Evolutionary conservation across 75 land plant species (phyloP).

Genomic region (Sequoia sempervirens): DNA sequence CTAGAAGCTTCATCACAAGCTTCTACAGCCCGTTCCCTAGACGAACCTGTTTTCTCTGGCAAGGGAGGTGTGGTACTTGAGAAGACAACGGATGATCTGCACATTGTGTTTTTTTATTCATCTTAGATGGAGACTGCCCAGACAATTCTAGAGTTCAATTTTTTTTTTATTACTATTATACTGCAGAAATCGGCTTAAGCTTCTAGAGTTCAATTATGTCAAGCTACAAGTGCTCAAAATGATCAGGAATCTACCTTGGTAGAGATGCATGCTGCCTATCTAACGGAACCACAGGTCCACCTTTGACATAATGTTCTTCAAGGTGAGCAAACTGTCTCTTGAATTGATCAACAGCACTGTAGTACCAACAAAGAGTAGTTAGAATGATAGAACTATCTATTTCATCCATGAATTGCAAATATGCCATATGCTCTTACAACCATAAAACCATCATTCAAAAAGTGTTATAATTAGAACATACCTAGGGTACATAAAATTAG

Average conservation of each 20-base stretch:
- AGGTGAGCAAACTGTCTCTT: constrained; percentile 93
- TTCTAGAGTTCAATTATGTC: background rate
- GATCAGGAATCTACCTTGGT: constrained; percentile 55
- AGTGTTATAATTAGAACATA: background rate
- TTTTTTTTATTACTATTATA: too few species aligned
- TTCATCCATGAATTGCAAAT: background rate
- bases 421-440: background rate
- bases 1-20: constrained; percentile 31
- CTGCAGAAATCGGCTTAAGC: too few species aligned
- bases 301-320: constrained; percentile 88
- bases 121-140: background rate
- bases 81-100: constrained; percentile 45
- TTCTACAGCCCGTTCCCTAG: constrained; percentile 48
- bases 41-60: constrained; percentile 5
- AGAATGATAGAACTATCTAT: background rate
- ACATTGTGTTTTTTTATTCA: background rate
- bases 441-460: constrained; percentile 1
- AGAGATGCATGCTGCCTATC: constrained; percentile 94
- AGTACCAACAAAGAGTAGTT: constrained; percentile 2
- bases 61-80: constrained; percentile 29
- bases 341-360: constrained; percentile 96
- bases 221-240: background rate
- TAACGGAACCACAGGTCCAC: constrained; percentile 56
- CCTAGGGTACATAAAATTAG: constrained; percentile 89
- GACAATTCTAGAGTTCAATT: background rate